Conservation (phyloP, 768 basidiomycete species). For the Phlegmacium glaucopus region DNA sequence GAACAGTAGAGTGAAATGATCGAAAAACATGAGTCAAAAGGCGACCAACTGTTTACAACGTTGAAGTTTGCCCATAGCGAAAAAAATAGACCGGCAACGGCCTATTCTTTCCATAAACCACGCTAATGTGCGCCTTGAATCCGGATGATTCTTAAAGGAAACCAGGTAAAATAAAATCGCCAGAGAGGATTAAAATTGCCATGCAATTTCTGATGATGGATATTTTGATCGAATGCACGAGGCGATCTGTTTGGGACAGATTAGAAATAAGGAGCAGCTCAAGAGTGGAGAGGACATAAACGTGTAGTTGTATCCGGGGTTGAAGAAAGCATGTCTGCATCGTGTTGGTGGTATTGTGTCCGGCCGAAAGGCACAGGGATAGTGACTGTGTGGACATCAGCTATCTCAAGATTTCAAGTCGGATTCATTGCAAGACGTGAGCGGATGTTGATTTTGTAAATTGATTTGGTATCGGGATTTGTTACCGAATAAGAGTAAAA, state of each 20-base stretch:
- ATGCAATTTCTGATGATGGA: slow-evolving; percentile 24
- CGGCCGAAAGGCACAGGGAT: slow-evolving; percentile 55
- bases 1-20: slow-evolving; percentile 59
- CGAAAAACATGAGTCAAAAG: slow-evolving; percentile 60
- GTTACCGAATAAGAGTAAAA: slow-evolving; percentile 12
- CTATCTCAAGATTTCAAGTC: slow-evolving; percentile 8
- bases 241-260: slow-evolving; percentile 53
- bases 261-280: slow-evolving; percentile 50
- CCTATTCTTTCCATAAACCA: slow-evolving; percentile 21
- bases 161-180: slow-evolving; percentile 14
- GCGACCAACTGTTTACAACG: slow-evolving; percentile 39
- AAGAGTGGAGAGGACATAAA: slow-evolving; percentile 43
- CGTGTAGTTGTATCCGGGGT: slow-evolving; percentile 66
- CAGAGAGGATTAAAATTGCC: slow-evolving; percentile 24
- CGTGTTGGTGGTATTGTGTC: slow-evolving; percentile 57
- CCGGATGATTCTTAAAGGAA: slow-evolving; percentile 21
- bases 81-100: slow-evolving; percentile 22
- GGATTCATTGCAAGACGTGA: slow-evolving; percentile 8
- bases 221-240: slow-evolving; percentile 33
- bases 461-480: slow-evolving; percentile 13
- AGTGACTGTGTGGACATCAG: slow-evolving; percentile 28
- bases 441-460: slow-evolving; percentile 11
- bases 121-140: slow-evolving; percentile 11
- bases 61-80: slow-evolving; percentile 19
- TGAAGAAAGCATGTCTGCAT: slow-evolving; percentile 66